Percentiles rank a stretch among this genome's conserved stretches.
Evolutionary conservation across 805 yeast species (phyloP).

Genomic region (Saccharomyces paradoxus): DNA sequence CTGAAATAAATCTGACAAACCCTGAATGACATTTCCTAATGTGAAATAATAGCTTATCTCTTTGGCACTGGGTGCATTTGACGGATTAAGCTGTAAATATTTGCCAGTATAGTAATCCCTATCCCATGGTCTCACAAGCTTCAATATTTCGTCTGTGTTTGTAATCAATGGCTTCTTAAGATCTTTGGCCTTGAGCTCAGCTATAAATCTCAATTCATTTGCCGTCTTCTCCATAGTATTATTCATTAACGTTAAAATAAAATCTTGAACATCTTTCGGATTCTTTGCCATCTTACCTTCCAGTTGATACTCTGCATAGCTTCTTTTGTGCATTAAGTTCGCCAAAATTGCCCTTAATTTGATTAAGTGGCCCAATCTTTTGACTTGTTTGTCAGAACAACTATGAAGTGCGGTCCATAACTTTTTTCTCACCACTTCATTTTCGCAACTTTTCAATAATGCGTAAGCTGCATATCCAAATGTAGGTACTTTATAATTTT

Average conservation of each 20-base stretch:
- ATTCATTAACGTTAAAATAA: slow-evolving; percentile 51
- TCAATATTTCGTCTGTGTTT: slow-evolving; percentile 33
- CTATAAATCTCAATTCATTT: slow-evolving; percentile 47
- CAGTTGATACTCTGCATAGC: slow-evolving; percentile 73
- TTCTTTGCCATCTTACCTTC: slow-evolving; percentile 83
- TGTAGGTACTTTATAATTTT: slow-evolving; percentile 44
- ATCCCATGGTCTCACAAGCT: slow-evolving; percentile 79
- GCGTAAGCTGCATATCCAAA: slow-evolving; percentile 59
- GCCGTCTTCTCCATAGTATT: slow-evolving; percentile 47
- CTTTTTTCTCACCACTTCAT: slow-evolving; percentile 48
- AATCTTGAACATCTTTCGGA: slow-evolving; percentile 67
- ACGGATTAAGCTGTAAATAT: background rate
- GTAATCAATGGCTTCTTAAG: slow-evolving; percentile 11
- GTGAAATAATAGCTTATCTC: slow-evolving; percentile 62
- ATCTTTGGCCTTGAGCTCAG: slow-evolving; percentile 30
- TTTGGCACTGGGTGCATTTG: slow-evolving; percentile 26
- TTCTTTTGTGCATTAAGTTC: slow-evolving; percentile 56
- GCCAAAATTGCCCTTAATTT: slow-evolving; percentile 65
- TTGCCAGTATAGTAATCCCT: slow-evolving; percentile 49
- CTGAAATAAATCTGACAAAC: slow-evolving; percentile 63
- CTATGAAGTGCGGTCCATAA: slow-evolving; percentile 73
- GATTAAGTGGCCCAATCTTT: slow-evolving; percentile 49
- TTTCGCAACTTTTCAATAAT: slow-evolving; percentile 50
- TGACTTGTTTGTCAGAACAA: slow-evolving; percentile 55
- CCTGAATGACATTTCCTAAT: slow-evolving; percentile 77